Conservation (phyloP, 2,329 filamentous ascomycete genomes). For the Ceratocystiopsis minuta region DNA sequence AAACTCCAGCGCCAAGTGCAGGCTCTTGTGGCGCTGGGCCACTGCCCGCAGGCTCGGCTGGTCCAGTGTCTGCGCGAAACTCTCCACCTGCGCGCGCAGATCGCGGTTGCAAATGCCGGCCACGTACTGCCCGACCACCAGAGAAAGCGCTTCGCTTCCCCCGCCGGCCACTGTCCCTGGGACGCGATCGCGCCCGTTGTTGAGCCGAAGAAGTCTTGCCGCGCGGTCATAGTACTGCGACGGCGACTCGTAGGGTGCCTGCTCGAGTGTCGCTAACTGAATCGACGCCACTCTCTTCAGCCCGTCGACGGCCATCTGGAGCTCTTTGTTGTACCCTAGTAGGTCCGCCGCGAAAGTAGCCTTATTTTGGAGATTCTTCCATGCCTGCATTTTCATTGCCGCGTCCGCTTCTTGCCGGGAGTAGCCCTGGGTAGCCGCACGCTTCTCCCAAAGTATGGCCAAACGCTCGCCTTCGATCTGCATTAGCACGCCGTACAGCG, state of each 20-base stretch:
- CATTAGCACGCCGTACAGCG: conserved; percentile 33
- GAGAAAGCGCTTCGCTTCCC: conserved; percentile 11
- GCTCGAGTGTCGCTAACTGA: conserved; percentile 34
- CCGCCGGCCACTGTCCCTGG: conserved; percentile 1
- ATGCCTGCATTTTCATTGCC: conserved; percentile 22
- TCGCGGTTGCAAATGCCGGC: conserved; percentile 30
- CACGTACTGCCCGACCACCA: conserved; percentile 28
- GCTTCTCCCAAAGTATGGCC: conserved; percentile 26
- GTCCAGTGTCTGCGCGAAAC: conserved; percentile 14
- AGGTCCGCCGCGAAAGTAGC: conserved; percentile 26
- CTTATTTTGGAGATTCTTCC: conserved; percentile 26
- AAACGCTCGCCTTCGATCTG: conserved; percentile 40
- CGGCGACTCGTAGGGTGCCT: conserved; percentile 33
- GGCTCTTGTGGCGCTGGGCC: conserved; percentile 31
- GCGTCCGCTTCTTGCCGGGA: conserved; percentile 19
- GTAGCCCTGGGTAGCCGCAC: conserved; percentile 18
- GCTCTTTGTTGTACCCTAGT: conserved; percentile 31
- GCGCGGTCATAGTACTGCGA: conserved; percentile 29
- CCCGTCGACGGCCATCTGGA: conserved; percentile 27
- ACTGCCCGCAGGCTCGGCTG: conserved; percentile 21
- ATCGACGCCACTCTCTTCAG: conserved; percentile 34
- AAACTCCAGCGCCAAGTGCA: conserved; percentile 38
- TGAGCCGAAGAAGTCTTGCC: conserved; percentile 19
- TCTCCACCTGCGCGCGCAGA: conserved; percentile 24
- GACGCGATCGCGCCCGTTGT: conserved; percentile 13